These are phyloP conservation scores for Russula virescens DNA, from an alignment of 768 basidiomycete genomes.

Conservation along the genomic window DNA sequence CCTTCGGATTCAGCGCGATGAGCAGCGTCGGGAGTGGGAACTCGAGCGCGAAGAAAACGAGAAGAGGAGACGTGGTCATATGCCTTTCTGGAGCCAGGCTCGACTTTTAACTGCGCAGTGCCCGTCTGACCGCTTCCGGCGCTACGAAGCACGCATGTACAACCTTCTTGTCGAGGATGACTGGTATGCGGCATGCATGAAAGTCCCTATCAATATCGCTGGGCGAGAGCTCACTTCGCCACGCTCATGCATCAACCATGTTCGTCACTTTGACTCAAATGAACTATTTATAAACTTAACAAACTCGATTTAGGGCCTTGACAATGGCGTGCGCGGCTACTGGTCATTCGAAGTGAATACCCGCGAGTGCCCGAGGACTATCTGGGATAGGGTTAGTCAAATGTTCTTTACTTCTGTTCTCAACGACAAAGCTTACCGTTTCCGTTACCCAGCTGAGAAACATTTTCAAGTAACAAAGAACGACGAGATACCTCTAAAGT, in stretches of 20 bases:
- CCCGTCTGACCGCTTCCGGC: conserved; percentile 12
- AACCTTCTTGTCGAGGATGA: conserved; percentile 26
- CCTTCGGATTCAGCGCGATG: conserved; percentile 14
- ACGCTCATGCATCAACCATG: background rate
- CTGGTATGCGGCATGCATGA: conserved; percentile 26
- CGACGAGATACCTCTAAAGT: no score
- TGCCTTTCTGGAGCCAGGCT: conserved; percentile 18
- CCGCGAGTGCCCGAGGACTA: conserved; percentile 16
- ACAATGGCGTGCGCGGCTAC: conserved; percentile 11
- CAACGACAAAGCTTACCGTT: background rate
- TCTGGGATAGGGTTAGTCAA: conserved; percentile 17
- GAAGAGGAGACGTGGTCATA: conserved; percentile 12
- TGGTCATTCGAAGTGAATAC: conserved; percentile 16
- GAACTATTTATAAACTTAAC: background rate
- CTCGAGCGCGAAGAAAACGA: conserved; percentile 21
- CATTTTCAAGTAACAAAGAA: background rate
- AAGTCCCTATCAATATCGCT: background rate
- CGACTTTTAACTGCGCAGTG: conserved; percentile 9
- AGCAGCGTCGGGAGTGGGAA: conserved; percentile 15
- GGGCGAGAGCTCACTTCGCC: conserved; percentile 1
- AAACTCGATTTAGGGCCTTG: conserved; percentile 13
- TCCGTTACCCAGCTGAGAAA: conserved; percentile 2
- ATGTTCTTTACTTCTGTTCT: background rate
- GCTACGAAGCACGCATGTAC: conserved; percentile 24
- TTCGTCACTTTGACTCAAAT: background rate